Evolutionary conservation across 345 rosid genomes (phyloP), one percentile per base, ranked within the genome.

Genomic region (Bruguiera sexangula): DNA sequence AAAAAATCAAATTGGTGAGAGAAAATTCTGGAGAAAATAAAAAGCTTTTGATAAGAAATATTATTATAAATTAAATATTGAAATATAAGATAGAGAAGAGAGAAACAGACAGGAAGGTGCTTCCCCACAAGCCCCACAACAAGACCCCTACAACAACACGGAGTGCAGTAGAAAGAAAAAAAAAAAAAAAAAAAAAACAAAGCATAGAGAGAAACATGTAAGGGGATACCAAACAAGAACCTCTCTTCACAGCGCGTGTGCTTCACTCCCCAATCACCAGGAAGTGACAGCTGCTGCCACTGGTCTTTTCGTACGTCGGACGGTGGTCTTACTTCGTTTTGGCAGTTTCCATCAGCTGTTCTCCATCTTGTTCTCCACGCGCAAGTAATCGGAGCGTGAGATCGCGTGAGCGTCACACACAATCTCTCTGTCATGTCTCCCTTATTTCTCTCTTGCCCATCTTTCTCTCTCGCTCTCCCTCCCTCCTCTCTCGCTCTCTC

Each of bases 301-400:
- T 77, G 53, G 72, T 76, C 77, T 85, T 84, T 82, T 83, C 90
- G 93, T 83, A 86, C 95, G 90, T 87, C 82, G 89, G 89, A 81
- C 87, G 76, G 77, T 78, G 85, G 85, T 75, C 74, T 75, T 78
- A 57, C 75, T 83, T 80, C 75, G 51, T 57, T 73, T 70, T 69
- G 62, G 63, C 77, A 71, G 87, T 80, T 79, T 68, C 79, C 84
- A 79, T 83, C 90, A 78, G 68, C 80, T 53, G 71, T 68, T 65
- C 57, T 56, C 73, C 60, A 43, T 72, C 62, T 9, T 48, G 56
- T 78, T 39, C 72, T 84, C 88, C 81, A 81, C 82, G 65, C 78
- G 63, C 81, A 72, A 6, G 22, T 39, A 69, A 63, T 62, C 50
- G 30, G 80, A 73, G 75, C 74, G 63, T 65, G 29, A 0, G 0